Evolutionary conservation across 805 yeast species (phyloP).

Genomic region (Blastobotrys chiropterorum): DNA sequence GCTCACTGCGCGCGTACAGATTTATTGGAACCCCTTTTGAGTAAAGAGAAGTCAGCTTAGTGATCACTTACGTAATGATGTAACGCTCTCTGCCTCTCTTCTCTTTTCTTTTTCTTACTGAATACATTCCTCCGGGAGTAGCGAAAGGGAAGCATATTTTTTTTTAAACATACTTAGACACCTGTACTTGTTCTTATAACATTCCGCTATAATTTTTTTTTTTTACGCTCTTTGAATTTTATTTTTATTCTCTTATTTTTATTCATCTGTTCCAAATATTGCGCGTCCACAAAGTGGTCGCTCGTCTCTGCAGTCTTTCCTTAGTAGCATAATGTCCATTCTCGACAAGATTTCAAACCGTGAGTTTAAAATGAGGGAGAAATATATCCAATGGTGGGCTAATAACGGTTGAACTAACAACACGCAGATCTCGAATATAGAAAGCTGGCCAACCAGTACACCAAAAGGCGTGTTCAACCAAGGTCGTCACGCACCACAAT

Average conservation of each 20-base stretch:
- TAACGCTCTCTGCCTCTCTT: neutral
- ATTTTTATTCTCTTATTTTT: neutral
- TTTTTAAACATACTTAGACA: too few relatives aligned
- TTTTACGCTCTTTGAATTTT: neutral
- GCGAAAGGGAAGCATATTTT: neutral
- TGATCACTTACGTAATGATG: neutral
- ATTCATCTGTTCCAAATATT: too few relatives aligned
- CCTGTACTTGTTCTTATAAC: neutral
- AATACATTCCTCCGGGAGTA: neutral
- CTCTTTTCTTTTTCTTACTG: neutral
- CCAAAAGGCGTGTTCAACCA: slow-evolving; percentile 10
- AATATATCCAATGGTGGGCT: neutral
- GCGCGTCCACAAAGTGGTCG: neutral
- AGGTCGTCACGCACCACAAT: neutral
- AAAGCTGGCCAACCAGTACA: slow-evolving; percentile 15
- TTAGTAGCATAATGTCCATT: slow-evolving; percentile 4
- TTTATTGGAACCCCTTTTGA: neutral
- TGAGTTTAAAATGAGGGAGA: too few relatives aligned
- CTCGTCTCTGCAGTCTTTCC: neutral
- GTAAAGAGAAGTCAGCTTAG: neutral
- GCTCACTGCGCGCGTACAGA: neutral
- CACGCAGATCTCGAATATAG: slow-evolving; percentile 15
- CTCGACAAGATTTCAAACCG: slow-evolving; percentile 12
- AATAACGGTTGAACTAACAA: neutral
- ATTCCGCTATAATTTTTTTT: neutral